Conservation (phyloP, 768 basidiomycete genomes). For the Collybia sordida region DNA sequence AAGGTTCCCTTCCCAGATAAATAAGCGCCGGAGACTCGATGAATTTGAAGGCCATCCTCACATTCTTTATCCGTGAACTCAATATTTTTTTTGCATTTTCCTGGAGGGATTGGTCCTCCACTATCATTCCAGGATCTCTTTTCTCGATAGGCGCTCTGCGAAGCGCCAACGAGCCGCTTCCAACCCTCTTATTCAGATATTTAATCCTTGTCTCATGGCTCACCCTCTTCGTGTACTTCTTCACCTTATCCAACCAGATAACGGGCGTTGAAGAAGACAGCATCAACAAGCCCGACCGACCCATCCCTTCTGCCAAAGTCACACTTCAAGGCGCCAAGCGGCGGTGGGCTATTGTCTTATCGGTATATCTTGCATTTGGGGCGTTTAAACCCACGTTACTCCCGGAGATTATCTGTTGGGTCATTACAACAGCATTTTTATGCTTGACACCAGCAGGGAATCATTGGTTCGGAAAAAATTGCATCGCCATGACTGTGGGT, state of each 20-base stretch:
- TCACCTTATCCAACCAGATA: constrained; percentile 21
- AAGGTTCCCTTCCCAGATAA: too few relatives aligned
- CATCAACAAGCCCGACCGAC: constrained; percentile 21
- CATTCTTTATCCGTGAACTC: constrained; percentile 3
- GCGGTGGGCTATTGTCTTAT: constrained; percentile 9
- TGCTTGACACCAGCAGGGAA: constrained; percentile 12
- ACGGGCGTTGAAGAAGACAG: constrained; percentile 17
- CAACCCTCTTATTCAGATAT: not conserved
- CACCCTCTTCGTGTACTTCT: constrained; percentile 13
- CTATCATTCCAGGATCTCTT: constrained; percentile 9
- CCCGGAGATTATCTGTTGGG: constrained; percentile 10
- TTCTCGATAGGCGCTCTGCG: constrained; percentile 9
- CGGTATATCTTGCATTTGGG: constrained; percentile 5
- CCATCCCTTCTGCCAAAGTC: constrained; percentile 18
- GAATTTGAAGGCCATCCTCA: not conserved
- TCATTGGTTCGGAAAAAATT: constrained; percentile 17
- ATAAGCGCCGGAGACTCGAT: too few relatives aligned
- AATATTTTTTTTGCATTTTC: constrained; percentile 12
- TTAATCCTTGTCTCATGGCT: constrained; percentile 11
- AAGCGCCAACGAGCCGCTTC: not conserved
- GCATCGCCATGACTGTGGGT: constrained; percentile 10
- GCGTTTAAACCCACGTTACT: constrained; percentile 4
- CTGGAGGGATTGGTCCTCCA: constrained; percentile 13
- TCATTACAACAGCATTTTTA: constrained; percentile 8
- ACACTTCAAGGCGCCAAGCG: constrained; percentile 13